Conservation (phyloP, 2,329 filamentous ascomycete genomes). For the Apiospora marii region DNA sequence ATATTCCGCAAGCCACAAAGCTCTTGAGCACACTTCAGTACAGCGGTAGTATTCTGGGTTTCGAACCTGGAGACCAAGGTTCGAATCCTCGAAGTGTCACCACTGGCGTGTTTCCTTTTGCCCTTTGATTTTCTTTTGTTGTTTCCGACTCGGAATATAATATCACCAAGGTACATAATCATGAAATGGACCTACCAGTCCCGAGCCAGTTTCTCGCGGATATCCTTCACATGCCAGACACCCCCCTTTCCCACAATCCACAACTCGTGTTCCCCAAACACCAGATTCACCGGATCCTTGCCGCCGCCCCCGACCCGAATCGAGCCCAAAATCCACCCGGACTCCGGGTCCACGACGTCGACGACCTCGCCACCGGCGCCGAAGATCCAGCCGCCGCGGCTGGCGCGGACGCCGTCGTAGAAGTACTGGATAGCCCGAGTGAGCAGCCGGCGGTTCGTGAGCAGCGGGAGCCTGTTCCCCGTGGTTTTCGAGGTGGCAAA, state of each 20-base stretch:
- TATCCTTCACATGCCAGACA: slow-evolving; percentile 12
- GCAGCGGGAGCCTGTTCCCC: slow-evolving; percentile 2
- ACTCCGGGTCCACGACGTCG: slow-evolving; percentile 15
- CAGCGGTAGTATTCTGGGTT: not conserved
- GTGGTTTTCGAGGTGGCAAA: not conserved
- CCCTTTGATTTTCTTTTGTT: no score
- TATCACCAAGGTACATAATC: not conserved
- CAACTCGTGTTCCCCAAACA: slow-evolving; percentile 5
- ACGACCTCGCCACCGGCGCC: slow-evolving; percentile 18
- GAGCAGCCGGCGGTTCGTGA: slow-evolving; percentile 19
- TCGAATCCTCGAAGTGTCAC: not conserved
- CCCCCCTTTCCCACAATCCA: slow-evolving; percentile 4
- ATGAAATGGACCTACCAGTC: not conserved
- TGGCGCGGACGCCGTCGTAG: slow-evolving; percentile 19
- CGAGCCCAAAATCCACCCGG: slow-evolving; percentile 14
- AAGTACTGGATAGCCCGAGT: not conserved
- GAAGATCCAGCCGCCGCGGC: slow-evolving; percentile 9
- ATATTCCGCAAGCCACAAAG: not conserved
- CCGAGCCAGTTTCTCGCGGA: not conserved
- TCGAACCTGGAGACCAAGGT: not conserved
- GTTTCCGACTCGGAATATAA: no score
- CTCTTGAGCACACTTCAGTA: no score
- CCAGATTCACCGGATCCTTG: not conserved
- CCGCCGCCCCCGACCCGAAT: slow-evolving; percentile 5
- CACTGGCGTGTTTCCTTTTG: not conserved